Conservation (phyloP, 169 alveolate genomes). For the Toxoplasma gondii region DNA sequence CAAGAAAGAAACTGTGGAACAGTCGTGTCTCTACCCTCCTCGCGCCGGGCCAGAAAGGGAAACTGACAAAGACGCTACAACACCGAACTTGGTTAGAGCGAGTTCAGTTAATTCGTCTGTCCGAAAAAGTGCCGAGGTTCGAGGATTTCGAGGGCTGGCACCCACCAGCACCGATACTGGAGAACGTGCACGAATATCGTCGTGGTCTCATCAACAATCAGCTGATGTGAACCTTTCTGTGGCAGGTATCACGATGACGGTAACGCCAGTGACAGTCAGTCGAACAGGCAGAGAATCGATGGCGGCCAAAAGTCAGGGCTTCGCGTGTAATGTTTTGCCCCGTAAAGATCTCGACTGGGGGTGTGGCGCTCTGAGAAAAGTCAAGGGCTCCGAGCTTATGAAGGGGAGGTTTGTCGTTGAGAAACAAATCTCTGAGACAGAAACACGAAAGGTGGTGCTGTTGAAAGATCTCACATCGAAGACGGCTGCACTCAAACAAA, state of each 20-base stretch:
- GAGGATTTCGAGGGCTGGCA: background rate
- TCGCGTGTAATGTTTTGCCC: background rate
- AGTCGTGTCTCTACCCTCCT: no score
- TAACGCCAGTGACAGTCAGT: background rate
- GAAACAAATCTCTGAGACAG: background rate
- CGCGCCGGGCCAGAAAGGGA: no score
- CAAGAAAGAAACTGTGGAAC: no score
- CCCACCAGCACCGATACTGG: background rate
- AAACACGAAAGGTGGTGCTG: conserved; percentile 1
- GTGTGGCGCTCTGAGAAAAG: background rate
- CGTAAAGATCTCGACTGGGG: background rate
- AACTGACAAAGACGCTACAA: no score
- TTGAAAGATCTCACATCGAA: background rate
- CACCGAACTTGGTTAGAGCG: background rate
- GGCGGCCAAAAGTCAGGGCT: background rate
- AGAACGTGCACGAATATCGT: background rate
- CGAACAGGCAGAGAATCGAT: background rate
- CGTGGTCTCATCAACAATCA: background rate
- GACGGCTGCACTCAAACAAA: background rate
- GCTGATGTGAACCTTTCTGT: background rate
- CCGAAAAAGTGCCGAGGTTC: background rate
- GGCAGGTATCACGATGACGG: background rate
- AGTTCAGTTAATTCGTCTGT: background rate
- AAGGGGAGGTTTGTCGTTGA: background rate
- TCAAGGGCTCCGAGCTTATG: conserved; percentile 31